Conservation (phyloP, 73 alveolate species). For the Paramecium bursaria region DNA sequence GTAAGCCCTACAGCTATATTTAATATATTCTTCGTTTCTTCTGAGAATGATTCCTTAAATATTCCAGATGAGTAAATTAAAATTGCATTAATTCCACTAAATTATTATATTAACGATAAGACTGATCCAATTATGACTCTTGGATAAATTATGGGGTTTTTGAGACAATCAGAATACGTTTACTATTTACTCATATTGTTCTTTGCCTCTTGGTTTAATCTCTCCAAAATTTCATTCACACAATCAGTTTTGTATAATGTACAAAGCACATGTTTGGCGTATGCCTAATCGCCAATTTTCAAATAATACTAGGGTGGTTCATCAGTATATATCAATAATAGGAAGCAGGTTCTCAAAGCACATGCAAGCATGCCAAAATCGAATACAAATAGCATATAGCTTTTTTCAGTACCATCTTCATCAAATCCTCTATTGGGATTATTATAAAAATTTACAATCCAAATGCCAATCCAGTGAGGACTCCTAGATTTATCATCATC, state of each 20-base stretch:
- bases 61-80: conserved; percentile 38
- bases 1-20: conserved; percentile 27
- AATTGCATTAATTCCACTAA: conserved; percentile 52
- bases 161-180: background rate
- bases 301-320: conserved; percentile 48
- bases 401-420: conserved; percentile 28
- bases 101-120: conserved; percentile 15
- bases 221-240: background rate
- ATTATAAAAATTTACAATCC: conserved; percentile 29
- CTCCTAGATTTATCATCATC: conserved; percentile 51
- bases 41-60: conserved; percentile 1
- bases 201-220: background rate
- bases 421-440: conserved; percentile 30
- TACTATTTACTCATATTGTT: background rate
- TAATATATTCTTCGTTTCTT: conserved; percentile 15
- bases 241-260: background rate
- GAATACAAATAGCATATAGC: conserved; percentile 54
- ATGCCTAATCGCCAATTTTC: background rate
- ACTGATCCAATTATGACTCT: background rate
- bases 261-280: conserved; percentile 17
- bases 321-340: conserved; percentile 26
- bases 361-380: conserved; percentile 38
- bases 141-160: background rate
- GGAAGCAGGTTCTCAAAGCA: conserved; percentile 32
- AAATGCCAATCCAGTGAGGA: conserved; percentile 18